Conservation (phyloP, 805 yeast genomes). For the Lipomyces starkeyi region DNA sequence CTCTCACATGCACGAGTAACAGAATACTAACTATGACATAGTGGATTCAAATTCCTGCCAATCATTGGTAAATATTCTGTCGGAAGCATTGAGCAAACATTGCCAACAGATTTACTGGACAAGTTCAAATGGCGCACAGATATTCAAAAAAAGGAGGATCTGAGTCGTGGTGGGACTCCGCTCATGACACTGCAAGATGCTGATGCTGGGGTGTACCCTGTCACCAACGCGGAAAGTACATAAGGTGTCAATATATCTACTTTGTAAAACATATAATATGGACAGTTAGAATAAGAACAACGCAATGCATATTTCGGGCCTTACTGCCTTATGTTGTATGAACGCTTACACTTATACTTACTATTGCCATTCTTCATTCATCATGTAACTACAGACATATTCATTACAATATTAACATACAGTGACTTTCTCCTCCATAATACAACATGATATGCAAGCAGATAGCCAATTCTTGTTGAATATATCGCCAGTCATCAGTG, state of each 20-base stretch:
- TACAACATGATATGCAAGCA: neutral
- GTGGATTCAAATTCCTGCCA: constrained; percentile 49
- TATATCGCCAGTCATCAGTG: too few relatives aligned
- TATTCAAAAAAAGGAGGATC: constrained; percentile 16
- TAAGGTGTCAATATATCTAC: neutral
- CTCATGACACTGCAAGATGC: constrained; percentile 41
- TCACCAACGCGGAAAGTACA: neutral
- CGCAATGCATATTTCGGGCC: neutral
- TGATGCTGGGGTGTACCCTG: neutral
- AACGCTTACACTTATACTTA: neutral
- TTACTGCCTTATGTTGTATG: neutral
- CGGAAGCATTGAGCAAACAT: constrained; percentile 44
- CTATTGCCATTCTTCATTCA: neutral
- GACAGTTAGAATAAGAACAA: neutral
- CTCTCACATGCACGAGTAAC: neutral
- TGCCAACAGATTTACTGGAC: constrained; percentile 14
- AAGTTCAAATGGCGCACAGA: constrained; percentile 29
- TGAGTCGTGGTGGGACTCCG: constrained; percentile 35
- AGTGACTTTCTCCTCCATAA: neutral
- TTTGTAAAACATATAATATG: neutral
- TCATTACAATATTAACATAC: neutral
- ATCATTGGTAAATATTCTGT: constrained; percentile 46
- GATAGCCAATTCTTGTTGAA: neutral
- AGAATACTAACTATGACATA: neutral
- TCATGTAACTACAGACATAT: neutral